These are phyloP conservation scores for Plasmodium gallinaceum DNA, from an alignment of 169 alveolate genomes.

Conservation along the genomic window DNA sequence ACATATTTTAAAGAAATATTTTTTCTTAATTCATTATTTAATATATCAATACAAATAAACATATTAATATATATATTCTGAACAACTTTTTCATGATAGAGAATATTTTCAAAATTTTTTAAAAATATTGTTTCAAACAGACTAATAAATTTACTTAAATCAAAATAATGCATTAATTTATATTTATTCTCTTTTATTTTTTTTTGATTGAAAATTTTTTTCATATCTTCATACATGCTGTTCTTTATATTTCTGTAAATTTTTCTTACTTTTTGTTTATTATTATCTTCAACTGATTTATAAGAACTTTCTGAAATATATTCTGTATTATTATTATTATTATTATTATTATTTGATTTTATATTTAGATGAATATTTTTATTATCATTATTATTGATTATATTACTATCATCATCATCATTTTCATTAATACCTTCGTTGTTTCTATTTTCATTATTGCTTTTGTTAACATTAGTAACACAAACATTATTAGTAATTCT, in stretches of 20 bases:
- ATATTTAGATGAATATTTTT: not conserved
- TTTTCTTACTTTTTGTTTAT: slow-evolving; percentile 43
- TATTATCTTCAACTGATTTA: not conserved
- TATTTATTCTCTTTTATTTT: slow-evolving; percentile 29
- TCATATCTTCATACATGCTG: slow-evolving; percentile 58
- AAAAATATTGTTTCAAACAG: slow-evolving; percentile 60
- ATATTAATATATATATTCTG: slow-evolving; percentile 65
- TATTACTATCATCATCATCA: not conserved
- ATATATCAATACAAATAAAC: slow-evolving; percentile 75
- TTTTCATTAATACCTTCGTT: not conserved
- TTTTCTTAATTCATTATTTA: slow-evolving; percentile 52
- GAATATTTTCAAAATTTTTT: slow-evolving; percentile 60
- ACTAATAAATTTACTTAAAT: slow-evolving; percentile 66
- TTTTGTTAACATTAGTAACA: not conserved
- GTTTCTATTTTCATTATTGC: not conserved
- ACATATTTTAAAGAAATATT: slow-evolving; percentile 58
- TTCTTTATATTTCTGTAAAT: slow-evolving; percentile 46
- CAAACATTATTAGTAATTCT: not conserved
- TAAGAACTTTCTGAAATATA: not conserved
- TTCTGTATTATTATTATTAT: not conserved
- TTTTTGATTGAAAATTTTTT: slow-evolving; percentile 56
- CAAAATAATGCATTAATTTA: slow-evolving; percentile 70
- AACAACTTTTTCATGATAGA: slow-evolving; percentile 60
- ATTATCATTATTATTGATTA: not conserved
- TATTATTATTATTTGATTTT: not conserved